These are phyloP conservation scores for Termitomyces sp. DNA, from an alignment of 768 basidiomycete species.

Conservation along the genomic window DNA sequence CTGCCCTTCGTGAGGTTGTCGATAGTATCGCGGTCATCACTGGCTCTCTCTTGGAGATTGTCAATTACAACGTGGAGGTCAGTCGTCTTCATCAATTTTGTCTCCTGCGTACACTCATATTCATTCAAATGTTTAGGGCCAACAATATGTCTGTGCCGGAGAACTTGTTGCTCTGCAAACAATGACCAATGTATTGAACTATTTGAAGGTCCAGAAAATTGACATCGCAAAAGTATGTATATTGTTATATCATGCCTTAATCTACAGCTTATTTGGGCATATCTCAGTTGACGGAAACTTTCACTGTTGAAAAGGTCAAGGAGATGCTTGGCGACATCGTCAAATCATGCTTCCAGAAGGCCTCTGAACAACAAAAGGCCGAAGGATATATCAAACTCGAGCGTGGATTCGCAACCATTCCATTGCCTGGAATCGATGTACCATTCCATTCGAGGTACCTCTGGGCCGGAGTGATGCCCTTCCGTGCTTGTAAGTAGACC, in stretches of 20 bases:
- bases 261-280: neutral
- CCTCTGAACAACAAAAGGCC: slow-evolving; percentile 69
- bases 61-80: slow-evolving; percentile 94
- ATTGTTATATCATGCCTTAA: too few relatives aligned
- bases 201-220: slow-evolving; percentile 93
- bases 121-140: slow-evolving; percentile 51
- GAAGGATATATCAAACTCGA: slow-evolving; percentile 93
- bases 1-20: slow-evolving; percentile 95
- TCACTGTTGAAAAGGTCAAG: slow-evolving; percentile 88
- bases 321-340: slow-evolving; percentile 94
- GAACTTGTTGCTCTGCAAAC: slow-evolving; percentile 91
- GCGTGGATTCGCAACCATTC: slow-evolving; percentile 94
- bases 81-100: slow-evolving; percentile 10
- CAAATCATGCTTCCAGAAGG: slow-evolving; percentile 69
- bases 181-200: slow-evolving; percentile 94
- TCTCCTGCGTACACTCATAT: neutral
- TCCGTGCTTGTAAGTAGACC: slow-evolving; percentile 81
- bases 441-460: slow-evolving; percentile 99
- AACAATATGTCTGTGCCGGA: slow-evolving; percentile 99
- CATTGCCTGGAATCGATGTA: slow-evolving; percentile 94
- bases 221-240: slow-evolving; percentile 71
- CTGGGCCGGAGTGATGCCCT: slow-evolving; percentile 97
- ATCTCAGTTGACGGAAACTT: slow-evolving; percentile 75
- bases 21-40: slow-evolving; percentile 79
- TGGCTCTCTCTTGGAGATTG: slow-evolving; percentile 88